Percentiles rank a stretch among this genome's conserved stretches.
Conservation (phyloP, 2,329 filamentous ascomycete species). For the Lanzia echinophila region DNA sequence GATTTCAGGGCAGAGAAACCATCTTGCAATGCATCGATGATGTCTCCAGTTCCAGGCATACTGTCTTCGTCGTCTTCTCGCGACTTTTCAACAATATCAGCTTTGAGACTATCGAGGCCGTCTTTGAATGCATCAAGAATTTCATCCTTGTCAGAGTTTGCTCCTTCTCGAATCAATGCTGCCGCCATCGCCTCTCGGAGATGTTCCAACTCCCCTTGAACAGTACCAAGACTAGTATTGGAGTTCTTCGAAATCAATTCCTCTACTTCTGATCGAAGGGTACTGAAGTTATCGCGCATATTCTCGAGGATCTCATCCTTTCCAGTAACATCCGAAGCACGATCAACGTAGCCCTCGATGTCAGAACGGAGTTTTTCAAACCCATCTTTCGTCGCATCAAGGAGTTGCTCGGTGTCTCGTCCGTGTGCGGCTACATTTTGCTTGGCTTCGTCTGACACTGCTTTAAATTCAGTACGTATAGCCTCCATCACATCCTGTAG, state of each 20-base stretch:
- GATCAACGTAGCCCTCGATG: conserved; percentile 75
- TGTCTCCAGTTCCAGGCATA: conserved; percentile 66
- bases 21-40: conserved; percentile 84
- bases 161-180: conserved; percentile 41
- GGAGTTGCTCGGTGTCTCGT: conserved; percentile 77
- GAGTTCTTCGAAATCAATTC: conserved; percentile 48
- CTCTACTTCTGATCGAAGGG: conserved; percentile 60
- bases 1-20: conserved; percentile 70
- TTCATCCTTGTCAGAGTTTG: conserved; percentile 51
- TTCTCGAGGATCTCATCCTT: conserved; percentile 75
- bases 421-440: conserved; percentile 74
- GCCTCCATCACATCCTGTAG: conserved; percentile 60
- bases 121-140: conserved; percentile 55
- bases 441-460: conserved; percentile 58
- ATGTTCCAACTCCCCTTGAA: conserved; percentile 51
- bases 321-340: conserved; percentile 57
- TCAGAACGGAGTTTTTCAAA: conserved; percentile 73
- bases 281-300: conserved; percentile 58
- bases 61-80: conserved; percentile 26
- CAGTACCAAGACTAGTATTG: conserved; percentile 47
- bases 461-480: conserved; percentile 53
- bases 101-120: conserved; percentile 67
- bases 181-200: conserved; percentile 51
- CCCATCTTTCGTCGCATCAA: conserved; percentile 83
- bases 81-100: conserved; percentile 55